Evolutionary conservation across 2,329 filamentous ascomycete species (phyloP).

Genomic region (Zymoseptoria brevis): DNA sequence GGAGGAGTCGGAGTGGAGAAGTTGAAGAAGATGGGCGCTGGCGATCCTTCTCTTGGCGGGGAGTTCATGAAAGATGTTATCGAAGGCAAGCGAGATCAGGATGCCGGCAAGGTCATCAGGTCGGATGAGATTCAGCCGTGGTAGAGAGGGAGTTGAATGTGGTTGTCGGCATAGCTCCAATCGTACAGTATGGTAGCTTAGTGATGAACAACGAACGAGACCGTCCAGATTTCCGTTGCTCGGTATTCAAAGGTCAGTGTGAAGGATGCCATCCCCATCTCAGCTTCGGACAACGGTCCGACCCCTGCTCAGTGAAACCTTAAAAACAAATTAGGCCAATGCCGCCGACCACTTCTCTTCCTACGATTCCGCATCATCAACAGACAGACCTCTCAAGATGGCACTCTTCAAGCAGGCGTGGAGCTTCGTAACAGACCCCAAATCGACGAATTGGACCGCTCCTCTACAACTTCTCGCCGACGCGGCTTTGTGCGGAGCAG

Average conservation of each 20-base stretch:
- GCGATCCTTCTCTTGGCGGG: constrained; percentile 31
- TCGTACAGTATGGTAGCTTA: not conserved
- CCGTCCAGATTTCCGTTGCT: not conserved
- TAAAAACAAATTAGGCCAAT: not conserved
- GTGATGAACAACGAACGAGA: too few relatives aligned
- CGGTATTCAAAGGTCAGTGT: not conserved
- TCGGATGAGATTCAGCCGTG: constrained; percentile 32
- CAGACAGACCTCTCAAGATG: constrained; percentile 21
- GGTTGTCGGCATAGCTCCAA: not conserved
- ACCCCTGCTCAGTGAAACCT: not conserved
- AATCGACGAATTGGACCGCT: constrained; percentile 55
- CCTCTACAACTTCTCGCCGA: constrained; percentile 63
- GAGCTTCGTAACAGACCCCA: constrained; percentile 45
- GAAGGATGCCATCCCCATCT: not conserved
- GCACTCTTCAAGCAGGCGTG: constrained; percentile 30
- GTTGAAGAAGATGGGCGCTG: constrained; percentile 32
- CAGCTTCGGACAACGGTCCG: not conserved
- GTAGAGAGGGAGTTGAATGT: constrained; percentile 16
- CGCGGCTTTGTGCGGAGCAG: constrained; percentile 59
- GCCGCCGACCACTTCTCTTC: not conserved
- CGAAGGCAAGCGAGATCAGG: constrained; percentile 33
- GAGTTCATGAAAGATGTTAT: constrained; percentile 33
- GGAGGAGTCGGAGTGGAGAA: constrained; percentile 27
- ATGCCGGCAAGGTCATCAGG: constrained; percentile 33
- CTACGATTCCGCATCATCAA: not conserved